Base-by-base conservation (phyloP, 352 stramenopile species). In the Phytophthora palmivora region DNA sequence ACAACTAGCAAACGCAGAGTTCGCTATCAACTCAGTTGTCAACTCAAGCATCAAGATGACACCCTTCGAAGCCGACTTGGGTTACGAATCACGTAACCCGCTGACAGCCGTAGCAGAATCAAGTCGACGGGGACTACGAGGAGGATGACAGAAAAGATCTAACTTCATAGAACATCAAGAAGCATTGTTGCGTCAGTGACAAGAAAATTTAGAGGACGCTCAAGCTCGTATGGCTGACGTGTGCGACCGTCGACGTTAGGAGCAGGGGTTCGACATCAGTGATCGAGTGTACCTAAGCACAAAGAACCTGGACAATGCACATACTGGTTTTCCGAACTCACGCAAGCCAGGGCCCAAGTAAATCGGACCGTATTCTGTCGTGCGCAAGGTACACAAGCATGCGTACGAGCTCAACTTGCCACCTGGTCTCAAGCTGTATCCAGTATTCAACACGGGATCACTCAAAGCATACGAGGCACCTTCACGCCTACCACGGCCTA, bases 361-460 rank as follows among this genome's bases (percentile, higher is more conserved):
- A 43, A 68, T 68, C 33, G 36, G 45, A 6, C 52, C 42, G 14
- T 61, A 61, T 22, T 58, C 62, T 3, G 34, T 65, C n/a, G 41
- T 70, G 6, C 62, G 48, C 6, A 70, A 10, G 42, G 32, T 66
- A 0, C 38, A 66, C 39, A 47, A 57, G 4, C 48, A 66, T 9
- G 47, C 55, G 15, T 71, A 71, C 50, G 43, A 71, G 61, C 41
- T 8, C n/a, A n/a, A n/a, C n/a, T n/a, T n/a, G n/a, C n/a, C n/a
- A n/a, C n/a, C n/a, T n/a, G n/a, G n/a, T n/a, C 34, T 53, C 24
- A 60, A 59, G 16, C 50, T 63, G 1, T 43, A 64, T 15, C 49
- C 49, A 4, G 58, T 54, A 3, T 60, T 67, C 39, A 67, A 53
- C 15, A 50, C 58, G 0, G 48, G 32, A 1, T 58, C 58, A 6